A percentile compares a stretch with the other conserved stretches of the same genome.
Evolutionary conservation across 164 flowering plant species (phyloP).

Genomic region (Santalum album): DNA sequence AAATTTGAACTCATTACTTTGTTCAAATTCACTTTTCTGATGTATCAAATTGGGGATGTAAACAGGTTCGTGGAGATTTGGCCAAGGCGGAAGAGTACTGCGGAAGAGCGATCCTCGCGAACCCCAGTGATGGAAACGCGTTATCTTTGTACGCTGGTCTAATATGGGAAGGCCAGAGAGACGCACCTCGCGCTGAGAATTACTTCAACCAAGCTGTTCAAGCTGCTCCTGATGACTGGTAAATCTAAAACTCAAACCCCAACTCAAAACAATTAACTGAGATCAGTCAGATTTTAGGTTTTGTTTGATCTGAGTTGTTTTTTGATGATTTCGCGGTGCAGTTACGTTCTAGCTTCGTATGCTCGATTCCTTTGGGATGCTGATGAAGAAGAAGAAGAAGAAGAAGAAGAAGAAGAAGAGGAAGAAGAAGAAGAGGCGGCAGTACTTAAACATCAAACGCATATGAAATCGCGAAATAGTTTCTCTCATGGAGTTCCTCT

Average conservation of each 20-base stretch:
- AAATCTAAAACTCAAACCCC: neutral
- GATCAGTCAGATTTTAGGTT: too few relatives aligned
- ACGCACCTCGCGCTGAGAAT: slow-evolving; percentile 52
- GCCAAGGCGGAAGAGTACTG: slow-evolving; percentile 76
- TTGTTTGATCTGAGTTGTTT: too few relatives aligned
- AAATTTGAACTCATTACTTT: neutral
- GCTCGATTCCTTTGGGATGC: slow-evolving; percentile 43
- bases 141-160: slow-evolving; percentile 68
- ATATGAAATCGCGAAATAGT: too few relatives aligned
- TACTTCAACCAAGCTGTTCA: slow-evolving; percentile 79
- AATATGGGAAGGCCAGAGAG: slow-evolving; percentile 61
- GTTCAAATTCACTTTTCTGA: too few relatives aligned
- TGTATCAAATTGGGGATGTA: too few relatives aligned
- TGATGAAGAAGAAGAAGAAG: neutral
- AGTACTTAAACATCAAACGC: too few relatives aligned
- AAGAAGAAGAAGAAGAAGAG: neutral
- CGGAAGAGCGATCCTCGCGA: slow-evolving; percentile 68
- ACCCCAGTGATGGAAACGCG: slow-evolving; percentile 57
- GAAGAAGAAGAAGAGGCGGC: too few relatives aligned
- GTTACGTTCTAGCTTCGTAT: slow-evolving; percentile 34
- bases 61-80: slow-evolving; percentile 59
- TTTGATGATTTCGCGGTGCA: slow-evolving; percentile 4
- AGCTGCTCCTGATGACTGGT: slow-evolving; percentile 86
- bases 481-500: too few relatives aligned
- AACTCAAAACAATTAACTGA: too few relatives aligned